Percentiles rank a stretch among this genome's conserved stretches.
phyloP scores from a whole-genome alignment of 2,329 filamentous ascomycete genomes.

The Aspergillus sergii region DNA sequence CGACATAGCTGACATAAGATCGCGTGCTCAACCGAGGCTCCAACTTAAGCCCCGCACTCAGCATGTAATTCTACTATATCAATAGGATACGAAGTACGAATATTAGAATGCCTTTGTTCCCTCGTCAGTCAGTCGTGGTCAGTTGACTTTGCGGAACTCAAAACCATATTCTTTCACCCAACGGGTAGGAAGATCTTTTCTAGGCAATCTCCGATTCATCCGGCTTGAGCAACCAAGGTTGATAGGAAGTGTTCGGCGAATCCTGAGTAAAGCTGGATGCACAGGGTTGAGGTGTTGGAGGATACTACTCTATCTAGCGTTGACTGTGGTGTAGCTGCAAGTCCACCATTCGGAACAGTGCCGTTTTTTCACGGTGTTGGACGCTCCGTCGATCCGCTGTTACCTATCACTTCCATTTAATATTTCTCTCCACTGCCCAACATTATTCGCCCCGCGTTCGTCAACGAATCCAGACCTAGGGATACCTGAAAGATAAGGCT shows the following conservation, averaged over 20 bases:
- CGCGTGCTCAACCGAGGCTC: constrained; percentile 2
- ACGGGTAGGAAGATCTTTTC: not conserved
- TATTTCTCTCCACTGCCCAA: not conserved
- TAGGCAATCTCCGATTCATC: not conserved
- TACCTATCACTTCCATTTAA: not conserved
- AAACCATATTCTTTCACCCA: not conserved
- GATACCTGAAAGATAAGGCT: not conserved
- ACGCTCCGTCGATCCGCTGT: not conserved
- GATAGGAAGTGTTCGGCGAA: not conserved
- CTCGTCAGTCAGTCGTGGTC: not conserved
- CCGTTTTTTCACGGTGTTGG: not conserved
- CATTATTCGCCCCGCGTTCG: not conserved
- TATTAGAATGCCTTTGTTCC: not conserved
- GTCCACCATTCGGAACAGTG: not conserved
- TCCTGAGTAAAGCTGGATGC: not conserved
- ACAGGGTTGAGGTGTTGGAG: not conserved
- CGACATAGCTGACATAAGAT: constrained; percentile 3
- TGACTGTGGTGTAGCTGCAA: not conserved
- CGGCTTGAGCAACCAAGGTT: not conserved
- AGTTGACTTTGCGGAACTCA: not conserved
- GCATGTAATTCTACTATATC: not conserved
- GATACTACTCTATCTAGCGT: not conserved
- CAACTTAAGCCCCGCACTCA: not conserved
- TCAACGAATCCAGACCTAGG: not conserved
- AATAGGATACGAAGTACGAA: not conserved